These are phyloP conservation scores for Cyberlindnera saturnus DNA, from an alignment of 805 yeast genomes.

Conservation along the genomic window DNA sequence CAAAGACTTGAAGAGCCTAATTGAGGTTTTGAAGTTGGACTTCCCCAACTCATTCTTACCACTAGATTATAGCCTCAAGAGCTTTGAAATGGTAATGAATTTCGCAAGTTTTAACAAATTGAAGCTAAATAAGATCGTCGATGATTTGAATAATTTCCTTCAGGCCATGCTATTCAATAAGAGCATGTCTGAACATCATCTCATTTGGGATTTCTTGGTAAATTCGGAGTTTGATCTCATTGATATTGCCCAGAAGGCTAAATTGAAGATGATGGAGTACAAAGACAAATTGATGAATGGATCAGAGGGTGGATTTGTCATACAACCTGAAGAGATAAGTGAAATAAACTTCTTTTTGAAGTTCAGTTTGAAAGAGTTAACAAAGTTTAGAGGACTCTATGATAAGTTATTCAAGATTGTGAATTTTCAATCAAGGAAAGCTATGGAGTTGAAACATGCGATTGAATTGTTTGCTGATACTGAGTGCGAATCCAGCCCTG, in stretches of 20 bases:
- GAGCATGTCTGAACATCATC: slow-evolving; percentile 28
- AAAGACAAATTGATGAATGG: slow-evolving; percentile 19
- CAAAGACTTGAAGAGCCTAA: slow-evolving; percentile 26
- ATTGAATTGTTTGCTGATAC: slow-evolving; percentile 6
- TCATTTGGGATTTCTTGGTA: slow-evolving; percentile 38
- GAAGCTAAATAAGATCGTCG: slow-evolving; percentile 41
- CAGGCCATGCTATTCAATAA: slow-evolving; percentile 35
- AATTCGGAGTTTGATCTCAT: slow-evolving; percentile 25
- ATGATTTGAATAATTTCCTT: slow-evolving; percentile 43
- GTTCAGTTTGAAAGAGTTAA: slow-evolving; percentile 39
- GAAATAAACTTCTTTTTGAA: slow-evolving; percentile 45
- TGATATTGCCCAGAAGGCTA: slow-evolving; percentile 31
- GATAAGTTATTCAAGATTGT: slow-evolving; percentile 33
- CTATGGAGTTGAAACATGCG: slow-evolving; percentile 16
- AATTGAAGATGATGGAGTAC: slow-evolving; percentile 17
- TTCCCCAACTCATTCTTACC: slow-evolving; percentile 30
- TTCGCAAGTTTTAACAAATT: slow-evolving; percentile 34
- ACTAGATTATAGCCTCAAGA: slow-evolving; percentile 17
- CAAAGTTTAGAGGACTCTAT: slow-evolving; percentile 24
- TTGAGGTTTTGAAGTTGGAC: slow-evolving; percentile 31
- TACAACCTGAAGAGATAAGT: slow-evolving; percentile 32
- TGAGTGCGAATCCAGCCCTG: slow-evolving; percentile 3
- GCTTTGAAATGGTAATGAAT: slow-evolving; percentile 16
- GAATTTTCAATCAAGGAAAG: slow-evolving; percentile 22
- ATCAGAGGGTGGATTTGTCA: slow-evolving; percentile 9